Percentiles rank a stretch among this genome's conserved stretches.
Evolutionary conservation across 176 grass and related monocot species (phyloP).

Genomic region (Elaeis guineensis): DNA sequence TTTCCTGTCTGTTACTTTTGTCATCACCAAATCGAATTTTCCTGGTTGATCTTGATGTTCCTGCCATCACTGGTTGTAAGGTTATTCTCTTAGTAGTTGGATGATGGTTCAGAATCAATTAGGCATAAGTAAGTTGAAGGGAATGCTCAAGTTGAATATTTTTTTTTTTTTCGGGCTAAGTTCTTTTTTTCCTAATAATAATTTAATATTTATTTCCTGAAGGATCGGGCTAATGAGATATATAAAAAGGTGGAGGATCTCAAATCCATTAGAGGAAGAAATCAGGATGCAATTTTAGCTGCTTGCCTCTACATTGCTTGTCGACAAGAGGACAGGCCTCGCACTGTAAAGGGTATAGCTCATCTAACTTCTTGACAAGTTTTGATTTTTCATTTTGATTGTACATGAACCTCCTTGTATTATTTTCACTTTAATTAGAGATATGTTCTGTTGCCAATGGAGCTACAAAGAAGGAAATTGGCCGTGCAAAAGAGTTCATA

Average conservation of each 20-base stretch:
- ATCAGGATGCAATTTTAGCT: conserved; percentile 19
- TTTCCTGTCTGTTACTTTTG: no score
- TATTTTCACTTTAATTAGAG: neutral
- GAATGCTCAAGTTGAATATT: neutral
- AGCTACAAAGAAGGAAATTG: conserved; percentile 44
- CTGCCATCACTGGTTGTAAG: no score
- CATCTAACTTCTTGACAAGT: neutral
- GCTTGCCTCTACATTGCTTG: conserved; percentile 17
- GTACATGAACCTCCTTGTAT: neutral
- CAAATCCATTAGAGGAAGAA: conserved; percentile 10
- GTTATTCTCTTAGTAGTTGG: no score
- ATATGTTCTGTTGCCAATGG: conserved; percentile 44
- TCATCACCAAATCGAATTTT: no score
- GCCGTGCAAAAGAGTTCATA: conserved; percentile 1
- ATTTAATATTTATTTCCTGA: neutral
- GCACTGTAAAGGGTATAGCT: conserved; percentile 17
- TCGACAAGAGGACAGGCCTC: conserved; percentile 15
- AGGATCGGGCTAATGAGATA: conserved; percentile 18
- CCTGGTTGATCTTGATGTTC: no score
- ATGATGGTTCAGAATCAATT: no score
- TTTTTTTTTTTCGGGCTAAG: neutral
- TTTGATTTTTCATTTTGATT: neutral
- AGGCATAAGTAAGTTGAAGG: no score
- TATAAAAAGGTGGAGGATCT: conserved; percentile 16
- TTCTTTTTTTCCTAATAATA: no score